Conservation (phyloP, 768 basidiomycete genomes). For the Rhodotorula taiwanensis region DNA sequence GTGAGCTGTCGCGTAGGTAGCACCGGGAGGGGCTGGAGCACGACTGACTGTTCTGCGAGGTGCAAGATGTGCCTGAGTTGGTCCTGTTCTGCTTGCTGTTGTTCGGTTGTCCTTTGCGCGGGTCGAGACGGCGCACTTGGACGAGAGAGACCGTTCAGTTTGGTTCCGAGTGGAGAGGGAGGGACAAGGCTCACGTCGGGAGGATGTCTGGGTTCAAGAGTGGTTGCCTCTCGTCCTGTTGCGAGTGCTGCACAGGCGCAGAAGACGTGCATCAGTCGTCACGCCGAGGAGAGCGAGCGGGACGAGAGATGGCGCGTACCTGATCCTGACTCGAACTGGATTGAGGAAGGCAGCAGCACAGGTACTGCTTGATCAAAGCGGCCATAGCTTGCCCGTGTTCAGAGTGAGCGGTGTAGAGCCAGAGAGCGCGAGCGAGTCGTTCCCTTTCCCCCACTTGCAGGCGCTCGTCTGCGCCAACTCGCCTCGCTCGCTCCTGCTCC, state of each 20-base stretch:
- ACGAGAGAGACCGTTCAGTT: too few relatives aligned
- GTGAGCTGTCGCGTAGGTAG: not conserved
- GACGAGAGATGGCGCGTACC: not conserved
- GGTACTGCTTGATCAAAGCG: not conserved
- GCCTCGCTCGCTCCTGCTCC: not conserved
- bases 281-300: not conserved
- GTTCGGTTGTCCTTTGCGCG: not conserved
- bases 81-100: not conserved
- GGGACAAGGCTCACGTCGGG: constrained; percentile 7
- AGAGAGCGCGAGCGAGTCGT: too few relatives aligned
- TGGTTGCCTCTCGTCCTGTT: constrained; percentile 9
- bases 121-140: not conserved
- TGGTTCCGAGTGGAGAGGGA: too few relatives aligned
- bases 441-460: too few relatives aligned
- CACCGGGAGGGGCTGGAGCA: too few relatives aligned
- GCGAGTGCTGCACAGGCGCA: not conserved
- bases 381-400: not conserved
- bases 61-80: not conserved
- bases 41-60: not conserved
- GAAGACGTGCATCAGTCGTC: not conserved
- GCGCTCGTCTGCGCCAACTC: not conserved
- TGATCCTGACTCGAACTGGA: not conserved
- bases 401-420: too few relatives aligned
- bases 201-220: constrained; percentile 27
- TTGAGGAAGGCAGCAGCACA: constrained; percentile 17